These are phyloP conservation scores for Solanum hybrid DNA, from an alignment of 305 asterid species.

Conservation along the genomic window DNA sequence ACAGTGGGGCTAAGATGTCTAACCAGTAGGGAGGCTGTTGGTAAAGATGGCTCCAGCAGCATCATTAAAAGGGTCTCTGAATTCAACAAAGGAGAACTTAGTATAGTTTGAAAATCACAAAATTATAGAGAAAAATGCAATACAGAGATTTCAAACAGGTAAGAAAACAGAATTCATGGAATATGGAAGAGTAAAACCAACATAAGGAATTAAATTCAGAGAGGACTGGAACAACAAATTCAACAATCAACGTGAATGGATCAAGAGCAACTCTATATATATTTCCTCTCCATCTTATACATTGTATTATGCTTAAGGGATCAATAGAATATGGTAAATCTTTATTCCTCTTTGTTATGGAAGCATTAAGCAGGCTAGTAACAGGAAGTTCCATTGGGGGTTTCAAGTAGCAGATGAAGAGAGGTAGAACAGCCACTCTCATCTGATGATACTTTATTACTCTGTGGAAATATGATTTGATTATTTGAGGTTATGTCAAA, in stretches of 20 bases:
- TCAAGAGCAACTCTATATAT: neutral
- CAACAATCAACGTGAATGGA: neutral
- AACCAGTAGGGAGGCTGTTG: constrained; percentile 45
- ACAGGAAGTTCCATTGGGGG: neutral
- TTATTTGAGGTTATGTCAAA: neutral
- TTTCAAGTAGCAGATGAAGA: neutral
- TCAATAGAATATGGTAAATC: neutral
- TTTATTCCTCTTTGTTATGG: neutral
- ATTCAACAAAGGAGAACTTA: constrained; percentile 7
- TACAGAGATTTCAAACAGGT: neutral
- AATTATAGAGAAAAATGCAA: neutral
- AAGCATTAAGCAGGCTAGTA: neutral
- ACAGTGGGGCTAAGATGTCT: constrained; percentile 14
- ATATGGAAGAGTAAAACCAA: neutral
- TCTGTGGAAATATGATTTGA: neutral
- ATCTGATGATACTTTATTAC: neutral
- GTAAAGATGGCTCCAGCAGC: constrained; percentile 52
- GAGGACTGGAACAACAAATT: neutral
- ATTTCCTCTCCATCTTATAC: neutral
- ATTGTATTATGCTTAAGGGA: neutral
- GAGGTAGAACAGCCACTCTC: neutral
- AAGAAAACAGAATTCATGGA: neutral
- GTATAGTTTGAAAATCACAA: neutral
- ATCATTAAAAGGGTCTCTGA: constrained; percentile 43
- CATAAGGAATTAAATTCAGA: neutral